phyloP scores from a whole-genome alignment of 768 basidiomycete genomes.

The Suillus placidus region DNA sequence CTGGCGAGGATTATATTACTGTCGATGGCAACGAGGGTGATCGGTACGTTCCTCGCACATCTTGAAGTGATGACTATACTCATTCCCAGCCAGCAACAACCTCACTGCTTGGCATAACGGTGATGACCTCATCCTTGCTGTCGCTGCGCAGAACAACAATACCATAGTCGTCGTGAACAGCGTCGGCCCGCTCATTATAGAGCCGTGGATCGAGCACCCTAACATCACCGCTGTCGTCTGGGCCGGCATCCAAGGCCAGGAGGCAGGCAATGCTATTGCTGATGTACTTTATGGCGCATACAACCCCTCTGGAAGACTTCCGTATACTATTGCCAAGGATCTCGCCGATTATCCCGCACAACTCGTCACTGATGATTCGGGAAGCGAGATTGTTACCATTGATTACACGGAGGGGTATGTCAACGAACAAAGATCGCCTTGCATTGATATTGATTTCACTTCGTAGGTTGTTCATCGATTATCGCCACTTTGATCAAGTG shows the following conservation, averaged over 20 bases:
- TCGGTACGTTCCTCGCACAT: conserved; percentile 40
- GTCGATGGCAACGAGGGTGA: conserved; percentile 83
- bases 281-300: conserved; percentile 72
- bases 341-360: conserved; percentile 60
- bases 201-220: conserved; percentile 72
- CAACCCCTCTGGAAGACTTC: conserved; percentile 70
- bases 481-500: conserved; percentile 63
- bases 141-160: conserved; percentile 58
- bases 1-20: conserved; percentile 78
- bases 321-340: conserved; percentile 74
- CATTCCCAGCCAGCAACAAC: conserved; percentile 49
- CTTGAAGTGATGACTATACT: background rate
- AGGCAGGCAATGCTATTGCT: conserved; percentile 69
- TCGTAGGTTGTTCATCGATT: conserved; percentile 60
- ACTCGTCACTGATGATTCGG: conserved; percentile 41
- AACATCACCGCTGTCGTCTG: conserved; percentile 76
- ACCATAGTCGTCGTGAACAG: conserved; percentile 39
- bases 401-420: conserved; percentile 59
- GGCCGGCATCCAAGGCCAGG: conserved; percentile 70
- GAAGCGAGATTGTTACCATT: conserved; percentile 47
- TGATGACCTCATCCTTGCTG: conserved; percentile 68
- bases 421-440: background rate
- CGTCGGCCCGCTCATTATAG: conserved; percentile 61
- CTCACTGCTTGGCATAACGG: conserved; percentile 76
- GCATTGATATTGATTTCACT: conserved; percentile 12